Base-by-base conservation (phyloP, 768 basidiomycete genomes). In the Cystobasidiopsis lactophilus region DNA sequence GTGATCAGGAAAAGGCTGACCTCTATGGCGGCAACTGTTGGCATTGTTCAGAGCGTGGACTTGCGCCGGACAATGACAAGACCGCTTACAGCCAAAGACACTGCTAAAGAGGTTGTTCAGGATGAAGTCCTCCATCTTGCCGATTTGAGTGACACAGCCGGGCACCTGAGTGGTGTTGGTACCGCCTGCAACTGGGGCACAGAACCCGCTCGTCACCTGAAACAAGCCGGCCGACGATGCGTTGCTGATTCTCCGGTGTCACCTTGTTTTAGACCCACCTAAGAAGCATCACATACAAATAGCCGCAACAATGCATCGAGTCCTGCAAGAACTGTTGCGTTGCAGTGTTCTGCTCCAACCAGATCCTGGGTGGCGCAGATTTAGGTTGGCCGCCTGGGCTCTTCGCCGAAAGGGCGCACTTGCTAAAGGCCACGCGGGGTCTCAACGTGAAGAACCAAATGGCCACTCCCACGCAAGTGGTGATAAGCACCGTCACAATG, bases 371-470 rank as follows among this genome's bases (percentile, higher is more conserved):
- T n/a, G 9, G 14, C 21, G 23, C 23, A 47, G 45, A 23, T n/a
- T 26, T 23, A 23, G 18, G 14, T 24, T 11, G 29, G 7, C 24
- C 14, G 4, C 11, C 23, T 47, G 4, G 23, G 30, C 29, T 21
- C 4, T n/a, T n/a, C n/a, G n/a, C n/a, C n/a, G n/a, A n/a, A n/a
- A n/a, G n/a, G n/a, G n/a, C 45, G 14, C 26, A 47, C 45, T 47
- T 47, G 45, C 45, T 47, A n/a, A 47, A 47, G 9, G 14, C 45
- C 14, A 47, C 23, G 14, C 45, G 45, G 33, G 33, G 33, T 7
- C 45, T 47, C 11, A 60, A 49, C 11, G 57, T 55, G 27, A 31
- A 60, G 54, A 57, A 56, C 59, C 59, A 60, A n/a, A 55, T 37
- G 26, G 44, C 31, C 10, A 24, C 19, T 21, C 55, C 55, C 13